phyloP scores from a whole-genome alignment of 2,329 filamentous ascomycete species.

The Orbilia brochopaga region DNA sequence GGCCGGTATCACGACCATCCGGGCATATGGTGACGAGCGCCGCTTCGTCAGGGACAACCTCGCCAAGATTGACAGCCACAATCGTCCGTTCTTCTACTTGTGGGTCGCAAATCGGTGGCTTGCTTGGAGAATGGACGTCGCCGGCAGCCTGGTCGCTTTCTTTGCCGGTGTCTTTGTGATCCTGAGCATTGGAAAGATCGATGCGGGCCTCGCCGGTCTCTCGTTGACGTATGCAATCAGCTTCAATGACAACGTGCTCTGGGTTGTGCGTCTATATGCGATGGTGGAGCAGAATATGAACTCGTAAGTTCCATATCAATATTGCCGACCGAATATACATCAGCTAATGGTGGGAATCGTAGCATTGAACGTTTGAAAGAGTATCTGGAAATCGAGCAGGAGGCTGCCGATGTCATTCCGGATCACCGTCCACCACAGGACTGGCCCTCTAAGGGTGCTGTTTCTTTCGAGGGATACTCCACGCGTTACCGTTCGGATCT shows the following conservation, averaged over 20 bases:
- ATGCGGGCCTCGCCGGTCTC: slow-evolving; percentile 89
- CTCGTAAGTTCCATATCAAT: slow-evolving; percentile 60
- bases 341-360: not conserved
- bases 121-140: slow-evolving; percentile 84
- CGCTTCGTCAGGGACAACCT: slow-evolving; percentile 94
- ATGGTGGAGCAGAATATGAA: slow-evolving; percentile 99
- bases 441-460: slow-evolving; percentile 84
- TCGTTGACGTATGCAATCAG: slow-evolving; percentile 95
- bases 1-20: slow-evolving; percentile 92
- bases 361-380: slow-evolving; percentile 91
- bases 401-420: slow-evolving; percentile 78
- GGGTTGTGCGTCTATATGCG: slow-evolving; percentile 92
- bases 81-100: slow-evolving; percentile 90
- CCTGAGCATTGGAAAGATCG: slow-evolving; percentile 77
- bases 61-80: slow-evolving; percentile 83
- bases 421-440: slow-evolving; percentile 76
- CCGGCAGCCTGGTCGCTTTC: slow-evolving; percentile 90
- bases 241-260: slow-evolving; percentile 95
- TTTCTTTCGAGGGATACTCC: slow-evolving; percentile 87
- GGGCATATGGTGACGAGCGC: slow-evolving; percentile 91
- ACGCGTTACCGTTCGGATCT: slow-evolving; percentile 88
- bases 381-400: slow-evolving; percentile 94
- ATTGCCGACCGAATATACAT: not conserved
- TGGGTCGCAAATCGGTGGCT: slow-evolving; percentile 99
- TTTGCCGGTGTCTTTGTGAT: slow-evolving; percentile 92